Conservation (phyloP, 495 filamentous ascomycete genomes). For the Daldinia grandis region DNA sequence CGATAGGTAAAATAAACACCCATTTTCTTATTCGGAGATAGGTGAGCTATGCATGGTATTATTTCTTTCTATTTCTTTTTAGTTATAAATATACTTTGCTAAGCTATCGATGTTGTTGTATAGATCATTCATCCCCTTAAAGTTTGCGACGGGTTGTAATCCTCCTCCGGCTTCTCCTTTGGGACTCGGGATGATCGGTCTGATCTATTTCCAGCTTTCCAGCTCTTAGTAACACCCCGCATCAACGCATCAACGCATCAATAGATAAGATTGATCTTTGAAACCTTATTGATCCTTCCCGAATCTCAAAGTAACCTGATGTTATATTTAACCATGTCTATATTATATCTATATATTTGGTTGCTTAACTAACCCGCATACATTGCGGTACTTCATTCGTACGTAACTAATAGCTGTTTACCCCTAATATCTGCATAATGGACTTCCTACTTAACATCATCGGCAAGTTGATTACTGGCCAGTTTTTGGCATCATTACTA, state of each 20-base stretch:
- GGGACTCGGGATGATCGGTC: not conserved
- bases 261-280: not conserved
- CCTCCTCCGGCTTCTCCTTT: conserved; percentile 22
- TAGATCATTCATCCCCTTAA: not conserved
- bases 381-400: not conserved
- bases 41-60: not conserved
- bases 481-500: not conserved
- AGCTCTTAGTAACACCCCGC: not conserved
- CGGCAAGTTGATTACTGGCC: not conserved
- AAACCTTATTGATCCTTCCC: not conserved
- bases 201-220: not conserved
- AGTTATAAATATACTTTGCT: not conserved
- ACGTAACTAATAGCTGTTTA: not conserved
- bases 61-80: not conserved
- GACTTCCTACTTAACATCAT: not conserved
- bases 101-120: not conserved
- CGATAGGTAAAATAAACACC: not conserved
- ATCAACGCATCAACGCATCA: too few relatives aligned
- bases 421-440: not conserved
- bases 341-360: not conserved
- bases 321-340: not conserved
- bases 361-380: not conserved
- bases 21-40: not conserved
- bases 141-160: not conserved
- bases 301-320: not conserved